These are phyloP conservation scores for Xylariaceae sp. DNA, from an alignment of 2,329 filamentous ascomycete species.

Conservation along the genomic window DNA sequence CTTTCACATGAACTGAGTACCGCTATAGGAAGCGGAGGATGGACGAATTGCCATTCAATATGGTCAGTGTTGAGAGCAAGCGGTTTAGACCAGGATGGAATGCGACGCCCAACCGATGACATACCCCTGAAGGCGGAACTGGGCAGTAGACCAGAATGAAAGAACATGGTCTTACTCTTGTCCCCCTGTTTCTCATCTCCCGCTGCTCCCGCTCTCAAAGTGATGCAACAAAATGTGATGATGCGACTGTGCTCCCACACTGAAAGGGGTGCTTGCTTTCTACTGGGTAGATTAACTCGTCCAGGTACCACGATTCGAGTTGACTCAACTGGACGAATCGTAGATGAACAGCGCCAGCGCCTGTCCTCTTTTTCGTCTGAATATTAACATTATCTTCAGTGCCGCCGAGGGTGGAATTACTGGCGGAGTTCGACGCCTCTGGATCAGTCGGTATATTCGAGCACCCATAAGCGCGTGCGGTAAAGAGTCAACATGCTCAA, in stretches of 20 bases:
- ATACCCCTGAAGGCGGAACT: constrained; percentile 1
- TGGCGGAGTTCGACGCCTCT: background rate
- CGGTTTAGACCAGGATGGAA: background rate
- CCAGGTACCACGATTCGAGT: background rate
- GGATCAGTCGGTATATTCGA: background rate
- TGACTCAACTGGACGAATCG: background rate
- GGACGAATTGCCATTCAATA: background rate
- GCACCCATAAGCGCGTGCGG: background rate
- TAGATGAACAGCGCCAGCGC: background rate
- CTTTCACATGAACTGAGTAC: background rate
- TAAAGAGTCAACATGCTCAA: background rate
- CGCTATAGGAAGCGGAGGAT: background rate
- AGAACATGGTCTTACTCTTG: background rate
- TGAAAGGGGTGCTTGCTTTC: background rate
- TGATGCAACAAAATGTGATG: background rate
- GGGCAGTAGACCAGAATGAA: background rate
- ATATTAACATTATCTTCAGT: background rate
- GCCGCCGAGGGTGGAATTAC: background rate
- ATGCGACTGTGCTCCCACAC: background rate
- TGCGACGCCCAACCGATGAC: background rate
- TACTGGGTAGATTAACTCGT: background rate
- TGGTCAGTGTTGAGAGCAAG: background rate
- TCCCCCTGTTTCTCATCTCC: background rate
- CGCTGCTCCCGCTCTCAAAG: background rate
- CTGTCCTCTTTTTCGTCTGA: background rate